phyloP scores from a whole-genome alignment of 495 filamentous ascomycete genomes.

The Podospora didyma region DNA sequence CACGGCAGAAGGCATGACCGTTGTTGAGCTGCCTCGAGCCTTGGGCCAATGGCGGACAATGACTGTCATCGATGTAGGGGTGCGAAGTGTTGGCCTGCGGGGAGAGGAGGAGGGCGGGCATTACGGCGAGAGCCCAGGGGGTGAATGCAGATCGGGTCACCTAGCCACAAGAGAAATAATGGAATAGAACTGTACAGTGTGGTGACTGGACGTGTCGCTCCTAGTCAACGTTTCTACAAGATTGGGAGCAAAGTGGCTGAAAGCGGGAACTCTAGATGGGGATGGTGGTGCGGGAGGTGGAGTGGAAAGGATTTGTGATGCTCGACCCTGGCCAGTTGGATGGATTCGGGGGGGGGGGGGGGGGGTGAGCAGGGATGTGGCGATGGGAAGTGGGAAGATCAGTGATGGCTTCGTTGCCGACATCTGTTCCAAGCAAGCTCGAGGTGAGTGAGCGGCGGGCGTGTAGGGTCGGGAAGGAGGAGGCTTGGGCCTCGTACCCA shows the following conservation, averaged over 20 bases:
- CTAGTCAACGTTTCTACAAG: conserved; percentile 5
- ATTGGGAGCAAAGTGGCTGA: conserved; percentile 9
- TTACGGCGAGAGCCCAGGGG: conserved; percentile 9
- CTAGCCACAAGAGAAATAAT: conserved; percentile 14
- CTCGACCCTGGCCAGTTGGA: conserved; percentile 11
- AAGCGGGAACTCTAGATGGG: conserved; percentile 10
- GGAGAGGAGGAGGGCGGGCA: conserved; percentile 9
- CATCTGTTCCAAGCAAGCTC: conserved; percentile 15
- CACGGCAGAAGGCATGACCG: conserved; percentile 47
- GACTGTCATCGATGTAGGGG: conserved; percentile 22
- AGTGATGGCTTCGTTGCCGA: conserved; percentile 22
- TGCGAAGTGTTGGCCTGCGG: conserved; percentile 21
- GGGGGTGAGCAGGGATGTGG: neutral
- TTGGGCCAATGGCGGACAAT: conserved; percentile 34
- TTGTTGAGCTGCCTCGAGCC: conserved; percentile 35
- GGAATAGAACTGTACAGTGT: neutral
- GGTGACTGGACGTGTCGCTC: conserved; percentile 6
- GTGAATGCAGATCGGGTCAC: conserved; percentile 25
- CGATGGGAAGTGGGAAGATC: conserved; percentile 17
- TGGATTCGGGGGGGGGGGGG: conserved; percentile 13
- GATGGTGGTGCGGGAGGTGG: conserved; percentile 14
- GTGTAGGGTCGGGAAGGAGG: too few relatives aligned
- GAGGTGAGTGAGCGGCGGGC: neutral
- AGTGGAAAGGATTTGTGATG: conserved; percentile 13
- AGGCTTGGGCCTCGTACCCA: conserved; percentile 9